Percentiles rank a stretch among this genome's conserved stretches.
phyloP scores from a whole-genome alignment of 2,329 filamentous ascomycete genomes.

The Exutisphaerella laricina region DNA sequence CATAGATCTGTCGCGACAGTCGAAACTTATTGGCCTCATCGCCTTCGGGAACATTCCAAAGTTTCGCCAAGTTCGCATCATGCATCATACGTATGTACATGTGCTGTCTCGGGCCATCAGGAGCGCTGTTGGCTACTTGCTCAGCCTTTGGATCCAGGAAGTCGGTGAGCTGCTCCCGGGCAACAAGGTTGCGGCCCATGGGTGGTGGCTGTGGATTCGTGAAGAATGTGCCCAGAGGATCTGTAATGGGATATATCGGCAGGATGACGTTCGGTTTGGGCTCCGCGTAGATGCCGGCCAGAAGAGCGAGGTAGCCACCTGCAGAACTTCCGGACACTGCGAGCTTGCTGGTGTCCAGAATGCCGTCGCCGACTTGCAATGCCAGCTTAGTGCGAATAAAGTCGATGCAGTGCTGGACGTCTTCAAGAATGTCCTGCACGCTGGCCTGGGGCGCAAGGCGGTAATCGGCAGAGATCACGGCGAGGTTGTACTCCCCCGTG shows the following conservation, averaged over 20 bases:
- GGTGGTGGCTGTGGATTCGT: conserved; percentile 26
- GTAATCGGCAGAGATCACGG: conserved; percentile 31
- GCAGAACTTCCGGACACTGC: conserved; percentile 30
- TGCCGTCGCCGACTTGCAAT: conserved; percentile 12
- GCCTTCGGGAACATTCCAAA: conserved; percentile 21
- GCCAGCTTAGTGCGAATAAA: conserved; percentile 24
- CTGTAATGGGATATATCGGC: conserved; percentile 32
- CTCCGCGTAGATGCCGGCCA: conserved; percentile 30
- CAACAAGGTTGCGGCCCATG: conserved; percentile 13
- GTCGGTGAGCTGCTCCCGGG: conserved; percentile 15
- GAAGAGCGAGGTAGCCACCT: conserved; percentile 30
- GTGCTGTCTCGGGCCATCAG: conserved; percentile 13
- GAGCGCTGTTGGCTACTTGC: conserved; percentile 22
- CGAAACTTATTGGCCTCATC: conserved; percentile 22
- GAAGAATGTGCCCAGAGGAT: conserved; percentile 31
- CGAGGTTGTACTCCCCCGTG: conserved; percentile 22
- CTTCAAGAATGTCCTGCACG: conserved; percentile 28
- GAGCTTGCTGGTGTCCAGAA: conserved; percentile 21
- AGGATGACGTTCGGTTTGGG: conserved; percentile 30
- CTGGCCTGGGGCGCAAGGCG: conserved; percentile 31
- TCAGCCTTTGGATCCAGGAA: conserved; percentile 23
- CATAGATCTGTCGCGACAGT: conserved; percentile 24
- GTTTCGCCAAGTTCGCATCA: conserved; percentile 25
- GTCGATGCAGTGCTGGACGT: conserved; percentile 27
- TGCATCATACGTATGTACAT: conserved; percentile 30